Percentiles rank a stretch among this genome's conserved stretches.
Conservation (phyloP, 2,329 filamentous ascomycete species). For the Atkinsonella texensis region DNA sequence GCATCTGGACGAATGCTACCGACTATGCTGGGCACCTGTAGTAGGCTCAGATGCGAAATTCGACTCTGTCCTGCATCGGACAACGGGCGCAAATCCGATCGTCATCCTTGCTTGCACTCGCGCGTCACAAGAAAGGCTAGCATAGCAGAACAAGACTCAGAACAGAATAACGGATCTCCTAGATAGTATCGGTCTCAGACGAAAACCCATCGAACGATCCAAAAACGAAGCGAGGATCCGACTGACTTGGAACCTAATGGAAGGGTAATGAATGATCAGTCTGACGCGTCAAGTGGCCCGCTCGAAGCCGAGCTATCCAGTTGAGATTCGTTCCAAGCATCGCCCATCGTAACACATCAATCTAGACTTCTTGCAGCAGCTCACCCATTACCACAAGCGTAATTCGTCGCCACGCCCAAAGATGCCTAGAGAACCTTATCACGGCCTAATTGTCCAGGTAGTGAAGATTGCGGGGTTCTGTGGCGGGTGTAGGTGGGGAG, state of each 20-base stretch:
- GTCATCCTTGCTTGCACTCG: too few species aligned
- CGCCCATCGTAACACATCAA: background rate
- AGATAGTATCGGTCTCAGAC: too few species aligned
- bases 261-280: background rate
- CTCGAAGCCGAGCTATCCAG: background rate
- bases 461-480: background rate
- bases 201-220: too few species aligned
- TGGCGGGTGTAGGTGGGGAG: background rate
- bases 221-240: background rate
- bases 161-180: too few species aligned
- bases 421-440: constrained; percentile 4
- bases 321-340: background rate
- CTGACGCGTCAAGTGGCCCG: background rate
- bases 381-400: background rate
- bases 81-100: too few species aligned
- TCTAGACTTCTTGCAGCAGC: background rate
- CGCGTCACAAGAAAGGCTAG: too few species aligned
- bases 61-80: too few species aligned
- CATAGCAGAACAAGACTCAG: too few species aligned
- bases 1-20: background rate
- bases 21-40: too few species aligned
- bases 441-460: background rate
- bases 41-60: too few species aligned
- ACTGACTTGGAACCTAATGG: background rate
- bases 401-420: constrained; percentile 6